Conservation (phyloP, 2,329 filamentous ascomycete genomes). For the Fusarium compactum region DNA sequence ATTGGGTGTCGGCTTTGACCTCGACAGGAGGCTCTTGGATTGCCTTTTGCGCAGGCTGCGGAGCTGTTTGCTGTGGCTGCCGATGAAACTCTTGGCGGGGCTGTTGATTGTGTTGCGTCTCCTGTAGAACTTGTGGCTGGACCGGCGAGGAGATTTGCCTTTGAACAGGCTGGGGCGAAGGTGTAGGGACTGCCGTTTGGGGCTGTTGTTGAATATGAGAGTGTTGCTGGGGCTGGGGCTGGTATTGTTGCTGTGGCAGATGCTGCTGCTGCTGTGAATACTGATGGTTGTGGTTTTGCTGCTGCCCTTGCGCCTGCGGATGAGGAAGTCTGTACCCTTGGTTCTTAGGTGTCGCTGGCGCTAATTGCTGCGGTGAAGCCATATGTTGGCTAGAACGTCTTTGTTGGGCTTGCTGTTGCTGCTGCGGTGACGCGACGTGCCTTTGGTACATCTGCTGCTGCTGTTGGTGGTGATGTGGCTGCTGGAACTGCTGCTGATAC, state of each 20-base stretch:
- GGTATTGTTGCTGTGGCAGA: slow-evolving; percentile 34
- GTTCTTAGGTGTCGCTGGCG: slow-evolving; percentile 38
- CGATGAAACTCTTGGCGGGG: slow-evolving; percentile 27
- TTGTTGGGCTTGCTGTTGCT: slow-evolving; percentile 36
- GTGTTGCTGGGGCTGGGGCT: slow-evolving; percentile 34
- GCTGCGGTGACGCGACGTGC: slow-evolving; percentile 47
- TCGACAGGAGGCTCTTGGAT: slow-evolving; percentile 30
- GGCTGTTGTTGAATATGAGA: slow-evolving; percentile 29
- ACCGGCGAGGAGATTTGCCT: slow-evolving; percentile 22
- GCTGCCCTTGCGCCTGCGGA: slow-evolving; percentile 37
- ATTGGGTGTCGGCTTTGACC: slow-evolving; percentile 12
- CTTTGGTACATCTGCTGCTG: slow-evolving; percentile 44
- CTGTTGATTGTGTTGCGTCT: slow-evolving; percentile 32
- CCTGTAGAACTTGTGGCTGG: slow-evolving; percentile 30
- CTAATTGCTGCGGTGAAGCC: slow-evolving; percentile 42
- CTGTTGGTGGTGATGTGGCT: slow-evolving; percentile 49
- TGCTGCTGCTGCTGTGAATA: slow-evolving; percentile 33
- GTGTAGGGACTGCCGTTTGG: slow-evolving; percentile 13
- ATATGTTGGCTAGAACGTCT: slow-evolving; percentile 31
- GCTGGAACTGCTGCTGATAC: slow-evolving; percentile 49
- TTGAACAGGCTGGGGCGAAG: slow-evolving; percentile 27
- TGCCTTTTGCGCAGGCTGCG: slow-evolving; percentile 34
- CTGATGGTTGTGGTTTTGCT: slow-evolving; percentile 34
- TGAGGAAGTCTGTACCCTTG: slow-evolving; percentile 41
- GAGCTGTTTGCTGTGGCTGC: slow-evolving; percentile 29